Evolutionary conservation across 2,329 filamentous ascomycete genomes (phyloP).

Genomic region (Chaetomium strumarium): DNA sequence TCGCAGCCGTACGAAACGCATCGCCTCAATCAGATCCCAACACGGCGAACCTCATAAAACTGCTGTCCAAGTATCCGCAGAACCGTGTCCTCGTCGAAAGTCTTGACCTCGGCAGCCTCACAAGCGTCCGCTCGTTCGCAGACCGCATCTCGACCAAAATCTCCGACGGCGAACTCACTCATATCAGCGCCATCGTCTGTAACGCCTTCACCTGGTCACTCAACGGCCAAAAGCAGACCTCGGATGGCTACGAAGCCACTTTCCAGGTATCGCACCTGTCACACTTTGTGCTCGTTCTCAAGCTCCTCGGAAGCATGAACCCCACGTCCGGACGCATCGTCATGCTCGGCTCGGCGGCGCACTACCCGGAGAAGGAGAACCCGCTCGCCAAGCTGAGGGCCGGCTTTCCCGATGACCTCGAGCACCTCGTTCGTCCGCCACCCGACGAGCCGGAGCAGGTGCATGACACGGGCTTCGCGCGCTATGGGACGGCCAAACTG

Average conservation of each 20-base stretch:
- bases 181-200: not conserved
- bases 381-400: not conserved
- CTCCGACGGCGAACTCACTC: not conserved
- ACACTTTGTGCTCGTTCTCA: not conserved
- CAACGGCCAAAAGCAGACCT: not conserved
- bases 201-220: not conserved
- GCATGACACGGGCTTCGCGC: not conserved
- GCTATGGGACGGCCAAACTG: not conserved
- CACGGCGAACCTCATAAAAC: not conserved
- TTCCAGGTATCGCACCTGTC: constrained; percentile 1
- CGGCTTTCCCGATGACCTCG: not conserved
- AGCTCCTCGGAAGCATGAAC: not conserved
- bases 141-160: not conserved
- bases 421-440: not conserved
- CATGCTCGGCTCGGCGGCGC: not conserved
- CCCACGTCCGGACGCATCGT: not conserved
- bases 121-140: not conserved
- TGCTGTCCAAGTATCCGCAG: not conserved
- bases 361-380: not conserved
- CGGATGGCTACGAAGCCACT: not conserved
- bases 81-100: not conserved
- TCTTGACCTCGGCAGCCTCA: not conserved
- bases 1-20: not conserved
- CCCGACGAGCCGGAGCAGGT: not conserved
- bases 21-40: not conserved